These are phyloP conservation scores for Leavenworthia alabamica DNA, from an alignment of 345 rosid species.

Conservation along the genomic window DNA sequence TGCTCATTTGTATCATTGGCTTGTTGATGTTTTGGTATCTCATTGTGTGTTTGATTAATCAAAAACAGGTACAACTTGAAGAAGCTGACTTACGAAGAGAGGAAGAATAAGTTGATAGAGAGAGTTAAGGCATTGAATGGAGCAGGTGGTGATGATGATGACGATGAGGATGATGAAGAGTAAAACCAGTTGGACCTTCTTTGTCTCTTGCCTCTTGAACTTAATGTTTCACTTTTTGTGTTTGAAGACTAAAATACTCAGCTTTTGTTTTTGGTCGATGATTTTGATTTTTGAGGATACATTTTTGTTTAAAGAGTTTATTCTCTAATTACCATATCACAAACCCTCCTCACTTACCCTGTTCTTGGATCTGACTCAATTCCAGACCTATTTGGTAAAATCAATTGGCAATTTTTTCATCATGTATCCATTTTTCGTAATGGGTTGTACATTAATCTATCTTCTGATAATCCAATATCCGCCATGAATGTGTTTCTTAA, in stretches of 20 bases:
- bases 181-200: constrained; percentile 1
- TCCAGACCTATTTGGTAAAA: no score
- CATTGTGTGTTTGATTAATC: constrained; percentile 9
- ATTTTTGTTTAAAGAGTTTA: not conserved
- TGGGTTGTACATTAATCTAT: no score
- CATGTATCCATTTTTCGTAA: no score
- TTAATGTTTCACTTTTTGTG: constrained; percentile 7
- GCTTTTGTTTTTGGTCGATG: constrained; percentile 8
- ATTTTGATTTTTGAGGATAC: constrained; percentile 19
- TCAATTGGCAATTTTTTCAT: no score
- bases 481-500: no score
- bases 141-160: constrained; percentile 41
- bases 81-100: constrained; percentile 75
- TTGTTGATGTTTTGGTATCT: not conserved
- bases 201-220: constrained; percentile 6
- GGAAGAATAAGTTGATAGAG: constrained; percentile 68
- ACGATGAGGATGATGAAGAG: constrained; percentile 39
- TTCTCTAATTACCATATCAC: not conserved
- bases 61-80: constrained; percentile 62
- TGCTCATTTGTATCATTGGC: no score
- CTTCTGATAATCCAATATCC: no score
- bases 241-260: constrained; percentile 4
- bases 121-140: constrained; percentile 60
- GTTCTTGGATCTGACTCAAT: no score
- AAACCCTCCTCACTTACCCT: no score